phyloP scores from a whole-genome alignment of 169 alveolate species.

The Eimeria falciformis region DNA sequence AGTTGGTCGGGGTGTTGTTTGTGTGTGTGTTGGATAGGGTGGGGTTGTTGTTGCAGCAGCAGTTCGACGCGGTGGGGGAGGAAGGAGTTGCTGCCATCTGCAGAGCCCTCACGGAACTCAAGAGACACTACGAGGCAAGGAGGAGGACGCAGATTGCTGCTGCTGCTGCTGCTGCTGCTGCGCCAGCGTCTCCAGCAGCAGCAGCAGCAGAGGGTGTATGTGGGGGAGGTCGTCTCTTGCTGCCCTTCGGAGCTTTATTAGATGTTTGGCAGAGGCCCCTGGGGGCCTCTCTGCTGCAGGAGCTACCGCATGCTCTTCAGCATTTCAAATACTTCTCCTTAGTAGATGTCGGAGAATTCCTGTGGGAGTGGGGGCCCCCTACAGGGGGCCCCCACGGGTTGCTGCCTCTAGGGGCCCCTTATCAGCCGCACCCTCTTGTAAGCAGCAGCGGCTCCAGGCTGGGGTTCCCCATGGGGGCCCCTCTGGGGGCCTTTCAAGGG shows the following conservation, averaged over 20 bases:
- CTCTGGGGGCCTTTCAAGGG: slow-evolving; percentile 4
- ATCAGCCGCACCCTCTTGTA: slow-evolving; percentile 23
- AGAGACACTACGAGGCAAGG: neutral
- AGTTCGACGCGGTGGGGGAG: neutral
- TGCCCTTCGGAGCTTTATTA: neutral
- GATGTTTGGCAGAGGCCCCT: slow-evolving; percentile 19
- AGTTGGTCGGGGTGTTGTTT: neutral
- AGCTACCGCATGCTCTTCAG: neutral
- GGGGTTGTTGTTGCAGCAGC: slow-evolving; percentile 35
- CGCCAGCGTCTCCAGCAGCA: slow-evolving; percentile 20
- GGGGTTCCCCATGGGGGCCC: neutral
- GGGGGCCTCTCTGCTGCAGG: neutral
- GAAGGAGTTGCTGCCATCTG: slow-evolving; percentile 1
- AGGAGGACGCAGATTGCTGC: slow-evolving; percentile 3
- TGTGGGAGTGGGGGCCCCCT: slow-evolving; percentile 27
- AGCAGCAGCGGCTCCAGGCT: slow-evolving; percentile 4
- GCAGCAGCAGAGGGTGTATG: neutral
- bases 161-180: slow-evolving; percentile 17
- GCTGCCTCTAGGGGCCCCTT: neutral
- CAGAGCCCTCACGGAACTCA: neutral
- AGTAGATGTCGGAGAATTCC: slow-evolving; percentile 10
- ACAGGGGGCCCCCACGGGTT: slow-evolving; percentile 44
- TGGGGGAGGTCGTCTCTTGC: neutral
- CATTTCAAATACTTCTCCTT: neutral
- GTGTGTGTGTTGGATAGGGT: neutral